Evolutionary conservation across 352 stramenopile species (phyloP).

Genomic region (Phytophthora citricola): DNA sequence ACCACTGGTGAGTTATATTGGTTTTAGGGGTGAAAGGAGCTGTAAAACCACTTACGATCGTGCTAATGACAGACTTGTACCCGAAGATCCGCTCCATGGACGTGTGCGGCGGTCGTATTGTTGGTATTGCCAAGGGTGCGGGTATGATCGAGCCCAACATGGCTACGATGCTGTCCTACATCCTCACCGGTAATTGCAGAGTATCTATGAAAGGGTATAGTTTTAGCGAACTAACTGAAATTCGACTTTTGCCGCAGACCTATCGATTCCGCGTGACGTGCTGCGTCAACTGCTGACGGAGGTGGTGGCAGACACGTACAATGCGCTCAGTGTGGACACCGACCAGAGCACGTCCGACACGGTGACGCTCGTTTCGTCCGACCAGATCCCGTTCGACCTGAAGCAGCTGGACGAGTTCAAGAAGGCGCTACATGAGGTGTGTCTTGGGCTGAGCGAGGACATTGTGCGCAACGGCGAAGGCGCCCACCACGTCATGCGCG

Average conservation of each 20-base stretch:
- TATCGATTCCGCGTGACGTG: constrained; percentile 83
- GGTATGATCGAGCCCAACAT: constrained; percentile 99
- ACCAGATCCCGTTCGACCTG: constrained; percentile 90
- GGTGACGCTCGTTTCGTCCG: constrained; percentile 95
- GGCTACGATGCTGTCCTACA: constrained; percentile 91
- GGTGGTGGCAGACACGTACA: constrained; percentile 90
- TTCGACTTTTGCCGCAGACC: constrained; percentile 36
- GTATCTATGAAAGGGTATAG: background rate
- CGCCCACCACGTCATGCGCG: constrained; percentile 97
- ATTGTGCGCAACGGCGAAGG: constrained; percentile 99
- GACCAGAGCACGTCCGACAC: constrained; percentile 99
- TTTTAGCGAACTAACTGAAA: constrained; percentile 7
- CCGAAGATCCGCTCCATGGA: constrained; percentile 90
- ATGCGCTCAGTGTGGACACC: constrained; percentile 96
- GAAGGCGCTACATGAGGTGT: constrained; percentile 92
- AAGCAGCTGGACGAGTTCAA: constrained; percentile 90
- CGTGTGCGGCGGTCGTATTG: constrained; percentile 90
- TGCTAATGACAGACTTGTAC: constrained; percentile 70
- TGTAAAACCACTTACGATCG: background rate
- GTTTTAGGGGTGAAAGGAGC: background rate
- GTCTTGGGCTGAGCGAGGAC: constrained; percentile 94
- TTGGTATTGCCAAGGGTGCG: constrained; percentile 98
- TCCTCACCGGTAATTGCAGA: constrained; percentile 74
- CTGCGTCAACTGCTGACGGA: constrained; percentile 81
- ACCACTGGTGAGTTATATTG: constrained; percentile 84